phyloP scores from a whole-genome alignment of 371 early-diverging fungal species.

The Apophysomyces sp. region DNA sequence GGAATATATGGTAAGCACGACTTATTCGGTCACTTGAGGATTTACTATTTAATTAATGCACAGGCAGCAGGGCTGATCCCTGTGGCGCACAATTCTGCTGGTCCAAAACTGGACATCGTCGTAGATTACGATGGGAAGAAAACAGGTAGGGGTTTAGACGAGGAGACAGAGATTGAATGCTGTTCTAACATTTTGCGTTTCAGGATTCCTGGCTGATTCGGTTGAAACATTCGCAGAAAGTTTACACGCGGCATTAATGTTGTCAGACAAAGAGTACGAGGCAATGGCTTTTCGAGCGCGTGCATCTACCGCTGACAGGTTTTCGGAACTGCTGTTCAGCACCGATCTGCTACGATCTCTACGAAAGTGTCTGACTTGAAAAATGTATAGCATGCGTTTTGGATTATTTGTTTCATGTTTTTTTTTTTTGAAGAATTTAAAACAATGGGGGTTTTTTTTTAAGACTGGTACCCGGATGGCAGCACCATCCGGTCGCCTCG shows the following conservation, averaged over 20 bases:
- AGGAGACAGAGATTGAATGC: not conserved
- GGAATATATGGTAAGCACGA: conserved; percentile 84
- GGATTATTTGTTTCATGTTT: not conserved
- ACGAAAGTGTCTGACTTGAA: conserved; percentile 28
- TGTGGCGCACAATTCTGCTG: conserved; percentile 92
- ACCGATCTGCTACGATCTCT: conserved; percentile 39
- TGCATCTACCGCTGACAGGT: conserved; percentile 59
- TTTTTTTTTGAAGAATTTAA: no score
- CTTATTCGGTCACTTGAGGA: not conserved
- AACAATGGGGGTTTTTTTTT: no score
- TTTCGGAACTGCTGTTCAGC: conserved; percentile 71
- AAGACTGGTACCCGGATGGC: no score
- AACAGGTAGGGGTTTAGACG: conserved; percentile 30
- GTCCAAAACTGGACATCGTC: conserved; percentile 93
- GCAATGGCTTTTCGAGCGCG: conserved; percentile 65
- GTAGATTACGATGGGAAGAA: conserved; percentile 45
- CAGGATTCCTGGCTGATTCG: conserved; percentile 71
- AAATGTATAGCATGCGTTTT: no score
- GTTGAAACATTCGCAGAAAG: conserved; percentile 67
- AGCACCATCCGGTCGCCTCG: not conserved
- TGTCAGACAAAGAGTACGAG: conserved; percentile 33
- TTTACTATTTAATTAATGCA: not conserved
- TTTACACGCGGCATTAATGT: conserved; percentile 50
- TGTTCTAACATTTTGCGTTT: not conserved
- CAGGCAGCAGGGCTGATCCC: conserved; percentile 90